Evolutionary conservation across 129 eudicot genomes (phyloP).

Genomic region (Flaveria ramosissima): DNA sequence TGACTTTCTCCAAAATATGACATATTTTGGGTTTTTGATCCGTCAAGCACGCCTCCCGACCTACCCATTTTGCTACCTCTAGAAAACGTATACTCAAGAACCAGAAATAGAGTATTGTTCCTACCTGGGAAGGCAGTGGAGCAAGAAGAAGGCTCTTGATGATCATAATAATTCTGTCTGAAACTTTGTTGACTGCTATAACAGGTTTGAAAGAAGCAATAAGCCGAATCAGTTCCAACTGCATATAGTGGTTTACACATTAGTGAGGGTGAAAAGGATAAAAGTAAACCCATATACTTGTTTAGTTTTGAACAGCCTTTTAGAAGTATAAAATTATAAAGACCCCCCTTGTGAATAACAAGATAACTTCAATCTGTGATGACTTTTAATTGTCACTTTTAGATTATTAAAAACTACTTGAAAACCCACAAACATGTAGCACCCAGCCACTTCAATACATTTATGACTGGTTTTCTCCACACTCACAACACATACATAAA

Average conservation of each 20-base stretch:
- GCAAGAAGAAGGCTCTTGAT: slow-evolving; percentile 51
- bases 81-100: not conserved
- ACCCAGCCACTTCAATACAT: not conserved
- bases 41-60: not conserved
- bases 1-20: not conserved
- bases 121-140: slow-evolving; percentile 64
- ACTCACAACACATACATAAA: not conserved
- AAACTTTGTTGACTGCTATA: slow-evolving; percentile 66
- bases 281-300: not conserved
- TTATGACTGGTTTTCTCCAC: not conserved
- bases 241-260: slow-evolving; percentile 36
- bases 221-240: slow-evolving; percentile 87
- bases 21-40: not conserved
- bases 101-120: slow-evolving; percentile 21
- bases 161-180: slow-evolving; percentile 58
- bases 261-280: slow-evolving; percentile 16
- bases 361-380: not conserved
- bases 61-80: slow-evolving; percentile 22
- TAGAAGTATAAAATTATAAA: not conserved
- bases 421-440: not conserved
- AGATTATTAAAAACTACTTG: not conserved
- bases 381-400: not conserved
- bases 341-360: not conserved
- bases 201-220: slow-evolving; percentile 71
- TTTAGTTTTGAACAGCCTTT: not conserved